Base-by-base conservation (phyloP, 2,329 filamentous ascomycete genomes). In the Pseudogymnoascus sp. region DNA sequence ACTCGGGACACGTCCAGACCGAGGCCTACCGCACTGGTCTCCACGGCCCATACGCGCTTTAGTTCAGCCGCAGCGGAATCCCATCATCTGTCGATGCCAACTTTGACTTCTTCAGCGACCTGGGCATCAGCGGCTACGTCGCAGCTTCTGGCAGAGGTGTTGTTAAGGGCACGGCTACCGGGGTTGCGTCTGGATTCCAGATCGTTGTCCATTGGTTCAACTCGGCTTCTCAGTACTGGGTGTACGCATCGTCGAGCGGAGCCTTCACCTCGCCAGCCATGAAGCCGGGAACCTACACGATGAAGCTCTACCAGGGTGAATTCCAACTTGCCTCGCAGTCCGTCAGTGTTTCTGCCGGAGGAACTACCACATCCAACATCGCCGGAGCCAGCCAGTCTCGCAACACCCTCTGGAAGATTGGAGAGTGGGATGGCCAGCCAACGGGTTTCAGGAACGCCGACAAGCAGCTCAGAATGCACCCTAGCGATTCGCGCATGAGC, bases 231-330 rank as follows among this genome's bases (percentile, higher is more conserved):
- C 86, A 89, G 70, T 89, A 88, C 77, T 89, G 86, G 85, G 75
- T 79, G 5, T 83, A 83, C 64, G 80, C 83, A 18, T 77, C 77
- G 7, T 78, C 78, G 21, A 76, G 73, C 50, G 84, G 85, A 8
- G 76, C 76, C 11, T 89, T 86, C 73, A 86, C 80, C 2, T 87
- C 84, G 0, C 86, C 85, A 0, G 75, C 79, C 63, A 88, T 89
- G 85, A 86, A 85, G 69, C 82, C 85, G 0, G 85, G 86, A 31
- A 86, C 82, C 0, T 88, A 88, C 74, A 87, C 83, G n/a, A 86
- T 87, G 79, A 80, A 85, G 4, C 78, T 88, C 38, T 86, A 86
- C 73, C 82, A 84, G 67, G 79, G 77, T 16, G 84, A 86, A 70
- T 80, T 80, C 69, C 77, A 79, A 65, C 81, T 85, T 7, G 82